A percentile compares a stretch with the other conserved stretches of the same genome.
phyloP scores from a whole-genome alignment of 2,329 filamentous ascomycete genomes.

The Colletotrichum simmondsii region DNA sequence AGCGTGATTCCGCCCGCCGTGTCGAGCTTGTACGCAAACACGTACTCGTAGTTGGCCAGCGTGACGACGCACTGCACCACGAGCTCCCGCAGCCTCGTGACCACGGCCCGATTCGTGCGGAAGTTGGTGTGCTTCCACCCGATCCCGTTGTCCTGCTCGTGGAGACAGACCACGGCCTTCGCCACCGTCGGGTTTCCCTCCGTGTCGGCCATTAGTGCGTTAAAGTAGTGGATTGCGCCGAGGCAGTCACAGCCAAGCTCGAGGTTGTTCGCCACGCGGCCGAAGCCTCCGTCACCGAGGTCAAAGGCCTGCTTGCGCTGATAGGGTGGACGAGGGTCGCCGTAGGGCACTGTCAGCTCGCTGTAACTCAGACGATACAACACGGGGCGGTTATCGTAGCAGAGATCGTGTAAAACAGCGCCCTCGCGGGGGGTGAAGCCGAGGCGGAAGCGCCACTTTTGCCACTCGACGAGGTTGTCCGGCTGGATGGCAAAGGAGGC shows the following conservation, averaged over 20 bases:
- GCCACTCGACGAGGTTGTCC: conserved; percentile 65
- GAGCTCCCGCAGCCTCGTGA: conserved; percentile 69
- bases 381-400: conserved; percentile 73
- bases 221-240: conserved; percentile 74
- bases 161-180: conserved; percentile 73
- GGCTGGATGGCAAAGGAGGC: conserved; percentile 70
- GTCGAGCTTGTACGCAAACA: conserved; percentile 65
- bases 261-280: conserved; percentile 75
- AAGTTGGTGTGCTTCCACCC: conserved; percentile 79
- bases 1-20: conserved; percentile 70
- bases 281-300: conserved; percentile 76
- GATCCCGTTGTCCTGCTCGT: conserved; percentile 78
- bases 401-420: conserved; percentile 75
- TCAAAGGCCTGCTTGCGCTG: conserved; percentile 79
- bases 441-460: conserved; percentile 77
- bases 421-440: conserved; percentile 78
- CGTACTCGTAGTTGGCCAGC: conserved; percentile 76
- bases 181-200: conserved; percentile 63
- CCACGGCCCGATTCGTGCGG: conserved; percentile 70
- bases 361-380: conserved; percentile 75
- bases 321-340: conserved; percentile 72
- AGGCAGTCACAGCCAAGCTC: conserved; percentile 77
- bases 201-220: conserved; percentile 62
- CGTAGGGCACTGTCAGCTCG: conserved; percentile 79
- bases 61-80: conserved; percentile 78